Conservation (phyloP, 495 filamentous ascomycete species). For the Choiromyces venosus region DNA sequence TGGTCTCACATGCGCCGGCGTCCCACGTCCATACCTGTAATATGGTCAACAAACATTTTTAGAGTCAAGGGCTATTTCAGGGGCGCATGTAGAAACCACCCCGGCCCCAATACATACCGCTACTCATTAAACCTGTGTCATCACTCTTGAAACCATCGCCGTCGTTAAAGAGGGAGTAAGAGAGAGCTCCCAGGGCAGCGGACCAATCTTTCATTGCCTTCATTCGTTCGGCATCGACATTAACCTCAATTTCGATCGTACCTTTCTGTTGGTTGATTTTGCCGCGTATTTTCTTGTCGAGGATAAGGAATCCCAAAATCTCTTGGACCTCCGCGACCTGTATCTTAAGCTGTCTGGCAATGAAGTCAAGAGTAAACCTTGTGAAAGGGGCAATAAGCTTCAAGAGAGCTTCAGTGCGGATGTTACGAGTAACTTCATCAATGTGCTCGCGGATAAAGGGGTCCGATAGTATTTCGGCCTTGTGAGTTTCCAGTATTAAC, state of each 20-base stretch:
- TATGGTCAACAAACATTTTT: not conserved
- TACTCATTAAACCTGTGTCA: conserved; percentile 10
- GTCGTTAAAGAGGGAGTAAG: conserved; percentile 60
- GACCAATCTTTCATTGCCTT: conserved; percentile 69
- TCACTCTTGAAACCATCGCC: conserved; percentile 61
- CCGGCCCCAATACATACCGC: not conserved
- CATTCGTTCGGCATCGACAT: conserved; percentile 67
- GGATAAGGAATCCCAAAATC: conserved; percentile 85
- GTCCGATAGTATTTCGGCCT: conserved; percentile 73
- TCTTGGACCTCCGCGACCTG: conserved; percentile 80
- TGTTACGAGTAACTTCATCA: conserved; percentile 95
- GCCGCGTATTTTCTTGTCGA: conserved; percentile 77
- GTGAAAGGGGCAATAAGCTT: conserved; percentile 95
- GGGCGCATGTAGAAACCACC: not conserved
- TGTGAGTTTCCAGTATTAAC: conserved; percentile 76
- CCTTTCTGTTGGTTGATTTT: conserved; percentile 85
- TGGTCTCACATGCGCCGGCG: not conserved
- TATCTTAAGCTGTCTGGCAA: conserved; percentile 80
- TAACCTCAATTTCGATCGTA: conserved; percentile 71
- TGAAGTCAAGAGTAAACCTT: conserved; percentile 77
- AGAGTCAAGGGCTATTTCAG: not conserved
- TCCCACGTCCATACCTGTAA: not conserved
- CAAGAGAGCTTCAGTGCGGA: conserved; percentile 90
- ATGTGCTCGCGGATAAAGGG: conserved; percentile 99
- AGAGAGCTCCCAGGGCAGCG: conserved; percentile 60